These are phyloP conservation scores for Colletotrichum gloeosporioides DNA, from an alignment of 2,329 filamentous ascomycete genomes.

Conservation along the genomic window DNA sequence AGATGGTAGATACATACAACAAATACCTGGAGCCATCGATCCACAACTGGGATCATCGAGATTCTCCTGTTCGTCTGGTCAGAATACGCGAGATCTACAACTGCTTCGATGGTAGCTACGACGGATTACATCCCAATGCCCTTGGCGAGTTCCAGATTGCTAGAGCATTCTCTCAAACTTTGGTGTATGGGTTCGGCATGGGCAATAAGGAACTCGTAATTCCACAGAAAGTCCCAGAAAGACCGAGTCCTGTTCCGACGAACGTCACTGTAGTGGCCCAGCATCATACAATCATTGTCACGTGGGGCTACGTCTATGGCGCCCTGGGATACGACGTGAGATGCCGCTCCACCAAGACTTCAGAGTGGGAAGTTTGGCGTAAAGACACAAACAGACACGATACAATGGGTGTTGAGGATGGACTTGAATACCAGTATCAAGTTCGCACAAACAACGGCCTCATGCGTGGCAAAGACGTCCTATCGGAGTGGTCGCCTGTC, in stretches of 20 bases:
- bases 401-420: slow-evolving; percentile 1
- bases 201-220: slow-evolving; percentile 27
- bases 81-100: slow-evolving; percentile 35
- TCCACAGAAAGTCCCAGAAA: slow-evolving; percentile 24
- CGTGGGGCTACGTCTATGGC: slow-evolving; percentile 29
- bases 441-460: slow-evolving; percentile 15
- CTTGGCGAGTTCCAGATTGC: slow-evolving; percentile 48
- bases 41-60: slow-evolving; percentile 26
- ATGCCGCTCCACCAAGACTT: background rate
- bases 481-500: slow-evolving; percentile 14
- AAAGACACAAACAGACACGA: background rate
- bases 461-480: background rate
- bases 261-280: slow-evolving; percentile 16
- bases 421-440: slow-evolving; percentile 10
- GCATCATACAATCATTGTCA: slow-evolving; percentile 22
- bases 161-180: slow-evolving; percentile 38
- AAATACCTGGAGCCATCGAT: slow-evolving; percentile 26
- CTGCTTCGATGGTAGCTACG: slow-evolving; percentile 35
- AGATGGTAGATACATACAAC: slow-evolving; percentile 31
- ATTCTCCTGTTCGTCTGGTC: slow-evolving; percentile 37
- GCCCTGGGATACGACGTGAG: slow-evolving; percentile 24
- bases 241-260: slow-evolving; percentile 18
- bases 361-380: background rate
- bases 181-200: slow-evolving; percentile 29
- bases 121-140: slow-evolving; percentile 47